A percentile compares a stretch with the other conserved stretches of the same genome.
Conservation (phyloP, 805 yeast genomes). For the Blastobotrys parvus region DNA sequence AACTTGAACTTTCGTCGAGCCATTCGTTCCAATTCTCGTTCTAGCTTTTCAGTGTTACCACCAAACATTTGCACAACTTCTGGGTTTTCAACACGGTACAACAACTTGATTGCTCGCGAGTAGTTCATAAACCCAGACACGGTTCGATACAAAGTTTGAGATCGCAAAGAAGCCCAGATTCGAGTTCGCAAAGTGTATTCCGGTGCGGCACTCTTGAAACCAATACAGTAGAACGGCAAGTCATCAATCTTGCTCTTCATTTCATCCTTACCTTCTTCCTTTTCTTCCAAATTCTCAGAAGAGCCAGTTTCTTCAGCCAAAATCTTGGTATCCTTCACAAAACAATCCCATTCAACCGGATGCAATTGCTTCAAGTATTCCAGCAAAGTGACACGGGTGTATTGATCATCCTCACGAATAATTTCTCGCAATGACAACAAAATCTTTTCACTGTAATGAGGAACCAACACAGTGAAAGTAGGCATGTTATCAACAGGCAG, state of each 20-base stretch:
- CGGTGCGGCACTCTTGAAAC: slow-evolving; percentile 59
- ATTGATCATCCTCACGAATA: slow-evolving; percentile 57
- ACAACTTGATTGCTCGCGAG: slow-evolving; percentile 58
- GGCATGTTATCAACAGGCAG: slow-evolving; percentile 64
- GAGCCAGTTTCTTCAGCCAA: slow-evolving; percentile 9
- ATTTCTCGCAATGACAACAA: slow-evolving; percentile 68
- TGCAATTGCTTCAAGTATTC: slow-evolving; percentile 71
- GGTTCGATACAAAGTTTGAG: slow-evolving; percentile 79
- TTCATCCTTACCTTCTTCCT: slow-evolving; percentile 2
- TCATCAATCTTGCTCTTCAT: slow-evolving; percentile 40
- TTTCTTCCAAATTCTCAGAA: background rate
- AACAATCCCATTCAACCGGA: slow-evolving; percentile 72
- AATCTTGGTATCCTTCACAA: slow-evolving; percentile 63
- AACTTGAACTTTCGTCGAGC: slow-evolving; percentile 73
- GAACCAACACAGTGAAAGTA: slow-evolving; percentile 72
- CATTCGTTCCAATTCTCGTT: slow-evolving; percentile 84
- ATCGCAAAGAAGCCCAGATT: slow-evolving; percentile 78
- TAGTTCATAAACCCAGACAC: slow-evolving; percentile 80
- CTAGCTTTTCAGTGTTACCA: slow-evolving; percentile 94
- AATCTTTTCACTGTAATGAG: slow-evolving; percentile 82
- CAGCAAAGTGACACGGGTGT: slow-evolving; percentile 56
- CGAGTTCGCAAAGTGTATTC: slow-evolving; percentile 63
- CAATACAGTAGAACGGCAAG: slow-evolving; percentile 62
- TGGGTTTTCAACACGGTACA: slow-evolving; percentile 51
- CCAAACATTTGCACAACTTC: slow-evolving; percentile 73